Evolutionary conservation across 495 filamentous ascomycete species (phyloP).

Genomic region (Penicillium herquei): DNA sequence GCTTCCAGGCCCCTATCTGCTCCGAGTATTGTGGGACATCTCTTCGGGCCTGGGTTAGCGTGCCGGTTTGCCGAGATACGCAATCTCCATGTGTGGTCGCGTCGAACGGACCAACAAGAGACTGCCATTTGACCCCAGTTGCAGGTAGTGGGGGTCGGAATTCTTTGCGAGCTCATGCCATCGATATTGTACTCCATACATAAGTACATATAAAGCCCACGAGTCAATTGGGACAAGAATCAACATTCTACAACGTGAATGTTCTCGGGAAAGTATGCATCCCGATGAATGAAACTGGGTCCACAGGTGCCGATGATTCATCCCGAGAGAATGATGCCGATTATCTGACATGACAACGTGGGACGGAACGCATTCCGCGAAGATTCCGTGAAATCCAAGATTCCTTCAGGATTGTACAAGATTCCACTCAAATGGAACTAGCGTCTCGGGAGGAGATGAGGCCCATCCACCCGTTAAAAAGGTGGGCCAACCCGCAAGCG

Average conservation of each 20-base stretch:
- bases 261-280: not conserved
- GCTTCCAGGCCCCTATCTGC: not conserved
- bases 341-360: not conserved
- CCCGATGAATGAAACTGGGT: not conserved
- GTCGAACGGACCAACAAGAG: conserved; percentile 1
- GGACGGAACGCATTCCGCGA: not conserved
- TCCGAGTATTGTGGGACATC: not conserved
- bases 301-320: not conserved
- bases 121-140: not conserved
- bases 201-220: not conserved
- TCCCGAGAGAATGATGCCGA: not conserved
- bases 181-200: not conserved
- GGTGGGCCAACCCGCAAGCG: conserved; percentile 1
- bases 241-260: not conserved
- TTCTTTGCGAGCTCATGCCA: not conserved
- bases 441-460: no score
- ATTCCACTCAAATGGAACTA: no score
- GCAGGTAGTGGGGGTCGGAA: not conserved
- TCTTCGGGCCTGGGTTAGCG: not conserved
- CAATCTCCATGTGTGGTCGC: conserved; percentile 3
- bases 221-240: not conserved
- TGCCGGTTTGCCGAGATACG: conserved; percentile 5
- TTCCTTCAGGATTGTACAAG: no score
- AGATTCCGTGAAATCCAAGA: no score
- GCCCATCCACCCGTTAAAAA: not conserved